Evolutionary conservation across 1,139 yeast species (phyloP).

Genomic region (Pichia sp.): DNA sequence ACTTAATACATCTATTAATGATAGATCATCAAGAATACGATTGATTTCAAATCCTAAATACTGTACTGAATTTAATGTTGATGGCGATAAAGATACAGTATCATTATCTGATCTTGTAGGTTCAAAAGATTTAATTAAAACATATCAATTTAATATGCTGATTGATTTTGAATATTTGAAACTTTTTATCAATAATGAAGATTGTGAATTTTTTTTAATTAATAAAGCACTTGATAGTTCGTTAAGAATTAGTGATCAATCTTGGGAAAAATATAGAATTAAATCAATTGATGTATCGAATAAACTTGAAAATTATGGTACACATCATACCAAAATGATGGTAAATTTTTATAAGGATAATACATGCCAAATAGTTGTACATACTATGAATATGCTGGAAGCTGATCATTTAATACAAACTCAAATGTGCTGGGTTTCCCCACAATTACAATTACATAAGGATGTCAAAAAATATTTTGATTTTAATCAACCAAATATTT

Average conservation of each 20-base stretch:
- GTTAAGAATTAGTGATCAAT: slow-evolving; percentile 17
- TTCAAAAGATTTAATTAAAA: slow-evolving; percentile 30
- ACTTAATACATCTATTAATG: slow-evolving; percentile 1
- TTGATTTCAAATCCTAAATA: slow-evolving; percentile 22
- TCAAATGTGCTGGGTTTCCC: slow-evolving; percentile 63
- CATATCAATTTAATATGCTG: slow-evolving; percentile 47
- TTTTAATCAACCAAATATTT: slow-evolving; percentile 8
- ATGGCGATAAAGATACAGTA: slow-evolving; percentile 26
- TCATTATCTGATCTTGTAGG: slow-evolving; percentile 33
- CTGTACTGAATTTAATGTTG: slow-evolving; percentile 16
- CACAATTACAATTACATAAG: slow-evolving; percentile 30
- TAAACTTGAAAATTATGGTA: slow-evolving; percentile 30
- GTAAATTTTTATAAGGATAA: slow-evolving; percentile 44
- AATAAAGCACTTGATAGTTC: slow-evolving; percentile 19
- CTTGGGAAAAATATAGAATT: slow-evolving; percentile 20
- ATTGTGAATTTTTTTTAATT: slow-evolving; percentile 14
- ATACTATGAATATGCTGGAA: slow-evolving; percentile 53
- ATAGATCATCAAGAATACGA: slow-evolving; percentile 22
- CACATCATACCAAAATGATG: slow-evolving; percentile 67
- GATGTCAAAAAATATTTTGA: slow-evolving; percentile 4
- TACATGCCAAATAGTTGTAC: slow-evolving; percentile 45
- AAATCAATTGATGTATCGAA: slow-evolving; percentile 22
- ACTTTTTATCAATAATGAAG: slow-evolving; percentile 25
- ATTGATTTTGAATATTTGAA: slow-evolving; percentile 39
- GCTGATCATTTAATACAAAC: slow-evolving; percentile 52